These are phyloP conservation scores for Debaryomyces udenii DNA, from an alignment of 1,139 yeast species.

Conservation along the genomic window DNA sequence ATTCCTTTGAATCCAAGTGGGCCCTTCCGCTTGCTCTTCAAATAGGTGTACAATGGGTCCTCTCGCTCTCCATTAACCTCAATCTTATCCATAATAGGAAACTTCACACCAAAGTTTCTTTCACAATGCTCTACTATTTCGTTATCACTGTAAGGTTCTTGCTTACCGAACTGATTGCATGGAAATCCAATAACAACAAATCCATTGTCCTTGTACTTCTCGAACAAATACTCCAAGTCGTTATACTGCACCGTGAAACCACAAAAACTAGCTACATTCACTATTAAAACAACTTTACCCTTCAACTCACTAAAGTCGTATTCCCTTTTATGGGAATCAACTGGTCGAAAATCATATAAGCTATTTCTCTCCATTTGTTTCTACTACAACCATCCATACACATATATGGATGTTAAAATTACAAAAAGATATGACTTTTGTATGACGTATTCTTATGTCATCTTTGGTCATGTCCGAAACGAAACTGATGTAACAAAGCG, in stretches of 20 bases:
- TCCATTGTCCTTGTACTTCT: conserved; percentile 34
- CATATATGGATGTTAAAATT: neutral
- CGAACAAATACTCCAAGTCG: conserved; percentile 37
- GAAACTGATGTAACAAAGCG: neutral
- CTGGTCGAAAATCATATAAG: conserved; percentile 21
- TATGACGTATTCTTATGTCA: neutral
- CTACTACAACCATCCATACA: conserved; percentile 1
- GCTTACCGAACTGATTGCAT: conserved; percentile 61
- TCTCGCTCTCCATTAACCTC: conserved; percentile 40
- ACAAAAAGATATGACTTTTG: neutral
- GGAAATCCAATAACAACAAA: conserved; percentile 46
- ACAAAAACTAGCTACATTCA: conserved; percentile 50
- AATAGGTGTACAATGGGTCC: conserved; percentile 32
- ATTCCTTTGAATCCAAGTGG: conserved; percentile 76
- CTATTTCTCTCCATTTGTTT: neutral
- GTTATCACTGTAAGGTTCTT: conserved; percentile 77
- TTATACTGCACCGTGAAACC: conserved; percentile 48
- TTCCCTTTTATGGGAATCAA: conserved; percentile 18
- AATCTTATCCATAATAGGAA: conserved; percentile 42
- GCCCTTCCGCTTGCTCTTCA: conserved; percentile 45
- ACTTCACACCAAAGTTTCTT: conserved; percentile 60
- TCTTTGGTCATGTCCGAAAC: neutral
- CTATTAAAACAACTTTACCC: conserved; percentile 41
- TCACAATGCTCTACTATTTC: conserved; percentile 69
- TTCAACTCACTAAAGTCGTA: conserved; percentile 25